Evolutionary conservation across 2,329 filamentous ascomycete genomes (phyloP), one percentile per base, ranked within the genome.

Genomic region (Arthrinium phaeospermum): DNA sequence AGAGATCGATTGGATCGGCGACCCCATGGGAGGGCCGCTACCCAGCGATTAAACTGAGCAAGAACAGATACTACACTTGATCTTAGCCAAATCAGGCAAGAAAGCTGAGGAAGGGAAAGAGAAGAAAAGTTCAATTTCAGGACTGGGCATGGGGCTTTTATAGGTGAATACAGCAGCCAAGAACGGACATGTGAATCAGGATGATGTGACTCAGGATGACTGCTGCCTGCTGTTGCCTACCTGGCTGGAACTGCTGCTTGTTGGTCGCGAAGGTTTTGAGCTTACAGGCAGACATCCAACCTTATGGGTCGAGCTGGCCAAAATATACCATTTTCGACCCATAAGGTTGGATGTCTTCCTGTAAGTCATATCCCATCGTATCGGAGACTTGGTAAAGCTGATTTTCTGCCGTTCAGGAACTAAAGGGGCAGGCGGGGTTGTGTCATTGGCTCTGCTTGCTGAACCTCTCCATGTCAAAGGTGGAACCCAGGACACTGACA

Each of bases 11-110:
- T 37, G 53, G 30, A 61, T 22, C 30, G 14, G 30, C 53, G 53
- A 16, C 24, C 67, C n/a, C 14, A 7, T n/a, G 44, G 19, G 34
- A 68, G 67, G 37, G 37, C 37, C 44, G 67, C 44, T 68, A 47
- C 67, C 46, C 67, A 41, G 67, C 67, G 41, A 34, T 68, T 47
- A 68, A 46, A 47, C 67, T 47, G 41, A 68, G 67, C 67, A 68
- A 68, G 67, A 68, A 68, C 67, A 68, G 67, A 46, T 68, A 68
- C 67, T 68, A 68, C 67, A 68, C 67, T 68, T 68, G 67, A 68
- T 68, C 67, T 68, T 47, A 68, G 67, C 67, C 67, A 47, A 68
- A 16, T 12, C 19, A 47, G 67, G 67, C 67, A 68, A 47, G 53
- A 61, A 68, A 68, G 67, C 67, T 47, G 44, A 34, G 44, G 67